Evolutionary conservation across 1,139 yeast genomes (phyloP), one percentile per base, ranked within the genome.

Genomic region (Nematodospora anomalae): DNA sequence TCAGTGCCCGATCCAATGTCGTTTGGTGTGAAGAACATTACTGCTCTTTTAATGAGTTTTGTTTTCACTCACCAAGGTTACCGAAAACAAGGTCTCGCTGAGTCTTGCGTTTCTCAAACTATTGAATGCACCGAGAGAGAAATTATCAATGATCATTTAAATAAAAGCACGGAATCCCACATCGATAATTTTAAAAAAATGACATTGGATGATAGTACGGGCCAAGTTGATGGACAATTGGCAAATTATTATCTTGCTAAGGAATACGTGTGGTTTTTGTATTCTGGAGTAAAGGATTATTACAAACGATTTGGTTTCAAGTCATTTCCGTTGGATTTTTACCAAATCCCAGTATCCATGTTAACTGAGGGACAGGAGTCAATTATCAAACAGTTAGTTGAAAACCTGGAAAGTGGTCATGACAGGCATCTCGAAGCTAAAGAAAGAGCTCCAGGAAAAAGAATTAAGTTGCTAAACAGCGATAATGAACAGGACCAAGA

Each of bases 281-380:
- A 67, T 45, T 67, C 74, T 3, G 66, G 60, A 1, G 60, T 59
- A 4, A 64, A 60, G 6, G 50, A 45, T 8, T 64, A 52, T 32
- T 70, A 68, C 41, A 57, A 56, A 37, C 49, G 60, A 37, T 62
- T 67, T 43, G 76, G 75, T 1, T 70, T 70, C 50, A 66, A 64
- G 37, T 41, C 55, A 2, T 64, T 50, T 40, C 74, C 74, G 0
- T 27, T 66, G 21, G 68, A 67, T 30, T 58, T 62, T 37, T 69
- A 61, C 42, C 50, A 53, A 39, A 45, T 69, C 10, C 73, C 74
- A 2, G 35, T 50, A 4, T 34, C 58, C 5, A 38, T 58, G 14
- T 40, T 54, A 4, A 44, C 53, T n/a, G 37, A 45, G 2, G 46
- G 46, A 4, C 57, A 57, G 26, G 53, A 55, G 33, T 32, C 40